Evolutionary conservation across 2,329 filamentous ascomycete genomes (phyloP).

Genomic region (Geosmithia morbida): DNA sequence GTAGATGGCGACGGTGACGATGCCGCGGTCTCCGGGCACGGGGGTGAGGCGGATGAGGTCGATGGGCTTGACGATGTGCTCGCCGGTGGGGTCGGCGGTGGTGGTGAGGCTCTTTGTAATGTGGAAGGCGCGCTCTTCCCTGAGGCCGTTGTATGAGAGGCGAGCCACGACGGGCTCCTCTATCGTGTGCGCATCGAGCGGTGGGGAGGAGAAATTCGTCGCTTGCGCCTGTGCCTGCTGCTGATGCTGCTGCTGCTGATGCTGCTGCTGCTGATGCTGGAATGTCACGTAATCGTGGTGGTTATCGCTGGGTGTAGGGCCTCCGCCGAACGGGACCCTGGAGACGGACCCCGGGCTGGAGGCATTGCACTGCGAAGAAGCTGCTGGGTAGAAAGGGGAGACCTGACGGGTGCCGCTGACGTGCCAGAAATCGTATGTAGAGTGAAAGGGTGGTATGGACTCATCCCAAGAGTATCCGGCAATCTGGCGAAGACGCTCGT

Average conservation of each 20-base stretch:
- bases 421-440: conserved; percentile 82
- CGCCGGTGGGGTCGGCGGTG: conserved; percentile 55
- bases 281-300: not conserved
- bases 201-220: not conserved
- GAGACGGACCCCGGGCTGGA: conserved; percentile 27
- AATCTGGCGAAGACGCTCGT: conserved; percentile 58
- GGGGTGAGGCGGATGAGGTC: conserved; percentile 62
- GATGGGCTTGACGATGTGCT: conserved; percentile 68
- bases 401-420: conserved; percentile 48
- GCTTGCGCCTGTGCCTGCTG: no score
- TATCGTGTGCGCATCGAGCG: conserved; percentile 21
- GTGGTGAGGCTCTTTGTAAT: conserved; percentile 60
- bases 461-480: conserved; percentile 69
- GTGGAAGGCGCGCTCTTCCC: conserved; percentile 79
- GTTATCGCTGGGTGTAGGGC: not conserved
- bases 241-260: conserved; percentile 3
- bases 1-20: conserved; percentile 70
- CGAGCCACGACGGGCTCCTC: conserved; percentile 64
- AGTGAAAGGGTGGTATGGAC: conserved; percentile 38
- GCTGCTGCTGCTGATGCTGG: conserved; percentile 5
- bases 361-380: conserved; percentile 24
- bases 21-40: conserved; percentile 51
- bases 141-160: conserved; percentile 66
- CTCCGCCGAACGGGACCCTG: conserved; percentile 27
- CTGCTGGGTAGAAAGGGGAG: conserved; percentile 28